Evolutionary conservation across 2,329 filamentous ascomycete species (phyloP).

Genomic region (Mollisiaceae sp.): DNA sequence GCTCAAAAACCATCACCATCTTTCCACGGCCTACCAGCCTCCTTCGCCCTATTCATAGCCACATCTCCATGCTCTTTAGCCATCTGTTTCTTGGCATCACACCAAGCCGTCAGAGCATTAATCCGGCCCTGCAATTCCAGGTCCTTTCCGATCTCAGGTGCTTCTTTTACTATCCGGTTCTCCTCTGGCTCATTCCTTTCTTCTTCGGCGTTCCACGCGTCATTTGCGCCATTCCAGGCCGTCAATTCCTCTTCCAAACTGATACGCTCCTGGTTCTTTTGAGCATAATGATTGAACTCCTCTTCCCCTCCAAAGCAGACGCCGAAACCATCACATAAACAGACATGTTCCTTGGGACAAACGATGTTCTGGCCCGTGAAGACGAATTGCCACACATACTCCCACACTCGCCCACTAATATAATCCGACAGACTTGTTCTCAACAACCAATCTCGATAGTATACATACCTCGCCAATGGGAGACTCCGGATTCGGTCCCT

Average conservation of each 20-base stretch:
- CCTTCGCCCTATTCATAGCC: slow-evolving; percentile 30
- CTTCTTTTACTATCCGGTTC: not conserved
- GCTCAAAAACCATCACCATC: slow-evolving; percentile 33
- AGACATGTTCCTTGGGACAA: slow-evolving; percentile 38
- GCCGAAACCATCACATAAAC: slow-evolving; percentile 42
- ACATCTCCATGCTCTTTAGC: slow-evolving; percentile 34
- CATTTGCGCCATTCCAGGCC: slow-evolving; percentile 12
- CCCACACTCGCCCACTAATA: slow-evolving; percentile 63
- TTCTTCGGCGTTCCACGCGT: slow-evolving; percentile 14
- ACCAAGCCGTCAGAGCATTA: slow-evolving; percentile 27
- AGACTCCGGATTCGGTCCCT: slow-evolving; percentile 55
- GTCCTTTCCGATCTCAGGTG: slow-evolving; percentile 24
- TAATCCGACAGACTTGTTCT: slow-evolving; percentile 58
- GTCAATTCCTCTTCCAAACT: slow-evolving; percentile 23
- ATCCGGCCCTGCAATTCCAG: slow-evolving; percentile 28
- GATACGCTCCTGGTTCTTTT: slow-evolving; percentile 13
- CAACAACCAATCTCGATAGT: slow-evolving; percentile 64
- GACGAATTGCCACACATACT: slow-evolving; percentile 70
- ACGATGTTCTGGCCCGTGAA: slow-evolving; percentile 55
- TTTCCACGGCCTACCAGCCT: slow-evolving; percentile 33
- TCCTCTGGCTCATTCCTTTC: not conserved
- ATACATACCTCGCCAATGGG: slow-evolving; percentile 58
- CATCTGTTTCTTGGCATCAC: slow-evolving; percentile 20
- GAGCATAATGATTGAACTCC: slow-evolving; percentile 31
- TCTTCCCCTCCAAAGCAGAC: slow-evolving; percentile 40